Evolutionary conservation across 805 yeast species (phyloP).

Genomic region (Candida pseudofarinosa): DNA sequence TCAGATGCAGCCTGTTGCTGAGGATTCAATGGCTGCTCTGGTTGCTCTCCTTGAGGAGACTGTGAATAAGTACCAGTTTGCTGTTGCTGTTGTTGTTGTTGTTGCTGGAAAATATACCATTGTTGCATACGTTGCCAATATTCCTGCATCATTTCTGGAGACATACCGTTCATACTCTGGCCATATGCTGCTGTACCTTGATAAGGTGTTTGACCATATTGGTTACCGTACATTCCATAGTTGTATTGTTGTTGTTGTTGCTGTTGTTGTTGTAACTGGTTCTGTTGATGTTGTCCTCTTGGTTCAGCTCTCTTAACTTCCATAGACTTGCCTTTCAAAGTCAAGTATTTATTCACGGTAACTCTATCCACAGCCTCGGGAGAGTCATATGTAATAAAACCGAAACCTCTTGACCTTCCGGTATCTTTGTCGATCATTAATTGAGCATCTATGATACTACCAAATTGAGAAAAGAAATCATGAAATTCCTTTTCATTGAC

Average conservation of each 20-base stretch:
- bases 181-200: slow-evolving; percentile 19
- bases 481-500: slow-evolving; percentile 89
- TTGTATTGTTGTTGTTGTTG: slow-evolving; percentile 20
- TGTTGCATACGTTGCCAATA: slow-evolving; percentile 62
- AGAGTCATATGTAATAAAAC: slow-evolving; percentile 92
- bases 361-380: slow-evolving; percentile 92
- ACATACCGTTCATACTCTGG: slow-evolving; percentile 23
- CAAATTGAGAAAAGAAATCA: slow-evolving; percentile 80
- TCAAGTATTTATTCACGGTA: slow-evolving; percentile 73
- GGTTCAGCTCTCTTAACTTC: slow-evolving; percentile 85
- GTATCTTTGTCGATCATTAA: slow-evolving; percentile 96
- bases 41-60: slow-evolving; percentile 19
- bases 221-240: slow-evolving; percentile 18
- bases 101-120: slow-evolving; percentile 62
- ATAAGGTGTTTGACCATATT: slow-evolving; percentile 16
- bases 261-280: slow-evolving; percentile 28
- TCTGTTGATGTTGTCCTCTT: slow-evolving; percentile 59
- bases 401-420: slow-evolving; percentile 95
- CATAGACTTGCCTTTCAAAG: slow-evolving; percentile 80
- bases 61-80: slow-evolving; percentile 20
- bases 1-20: slow-evolving; percentile 25
- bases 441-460: slow-evolving; percentile 91
- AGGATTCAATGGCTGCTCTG: slow-evolving; percentile 42
- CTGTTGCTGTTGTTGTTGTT: slow-evolving; percentile 33
- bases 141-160: slow-evolving; percentile 58